phyloP scores from a whole-genome alignment of 2,329 filamentous ascomycete species.

The Coleophoma eucalyptorum region DNA sequence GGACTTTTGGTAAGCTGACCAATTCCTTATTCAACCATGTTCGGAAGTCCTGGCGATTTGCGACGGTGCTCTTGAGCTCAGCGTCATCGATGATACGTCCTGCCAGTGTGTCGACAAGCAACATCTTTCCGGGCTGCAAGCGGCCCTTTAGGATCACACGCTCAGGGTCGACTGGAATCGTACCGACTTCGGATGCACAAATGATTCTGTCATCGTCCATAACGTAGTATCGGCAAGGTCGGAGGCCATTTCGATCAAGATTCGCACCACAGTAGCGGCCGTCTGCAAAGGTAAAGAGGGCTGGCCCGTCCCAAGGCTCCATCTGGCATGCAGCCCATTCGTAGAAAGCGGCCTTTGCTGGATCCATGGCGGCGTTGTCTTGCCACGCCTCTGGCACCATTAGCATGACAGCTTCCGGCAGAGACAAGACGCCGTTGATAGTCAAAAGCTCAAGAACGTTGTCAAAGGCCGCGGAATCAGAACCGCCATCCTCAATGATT shows the following conservation, averaged over 20 bases:
- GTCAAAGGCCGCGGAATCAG: constrained; percentile 95
- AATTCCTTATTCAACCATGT: constrained; percentile 85
- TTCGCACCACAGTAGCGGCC: constrained; percentile 97
- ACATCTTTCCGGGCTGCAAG: constrained; percentile 91
- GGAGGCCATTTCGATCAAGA: constrained; percentile 89
- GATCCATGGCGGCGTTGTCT: constrained; percentile 87
- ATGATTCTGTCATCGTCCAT: constrained; percentile 97
- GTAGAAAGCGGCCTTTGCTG: constrained; percentile 94
- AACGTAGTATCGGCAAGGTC: constrained; percentile 95
- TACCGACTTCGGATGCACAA: constrained; percentile 94
- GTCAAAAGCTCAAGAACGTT: constrained; percentile 91
- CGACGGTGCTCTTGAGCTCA: constrained; percentile 85
- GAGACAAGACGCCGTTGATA: constrained; percentile 92
- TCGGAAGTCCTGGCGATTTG: constrained; percentile 83
- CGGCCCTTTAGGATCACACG: constrained; percentile 88
- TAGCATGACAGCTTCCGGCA: constrained; percentile 95
- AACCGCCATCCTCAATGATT: constrained; percentile 93
- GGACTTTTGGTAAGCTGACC: constrained; percentile 73
- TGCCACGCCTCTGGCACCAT: constrained; percentile 99
- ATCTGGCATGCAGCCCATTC: constrained; percentile 98
- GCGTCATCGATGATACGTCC: constrained; percentile 93
- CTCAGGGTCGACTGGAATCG: constrained; percentile 88
- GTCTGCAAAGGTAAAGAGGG: constrained; percentile 95
- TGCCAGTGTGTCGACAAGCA: constrained; percentile 86
- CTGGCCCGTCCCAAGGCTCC: constrained; percentile 98